A percentile compares a stretch with the other conserved stretches of the same genome.
Conservation (phyloP, 192 early-diverging fungal genomes). For the Backusella psychrophila region DNA sequence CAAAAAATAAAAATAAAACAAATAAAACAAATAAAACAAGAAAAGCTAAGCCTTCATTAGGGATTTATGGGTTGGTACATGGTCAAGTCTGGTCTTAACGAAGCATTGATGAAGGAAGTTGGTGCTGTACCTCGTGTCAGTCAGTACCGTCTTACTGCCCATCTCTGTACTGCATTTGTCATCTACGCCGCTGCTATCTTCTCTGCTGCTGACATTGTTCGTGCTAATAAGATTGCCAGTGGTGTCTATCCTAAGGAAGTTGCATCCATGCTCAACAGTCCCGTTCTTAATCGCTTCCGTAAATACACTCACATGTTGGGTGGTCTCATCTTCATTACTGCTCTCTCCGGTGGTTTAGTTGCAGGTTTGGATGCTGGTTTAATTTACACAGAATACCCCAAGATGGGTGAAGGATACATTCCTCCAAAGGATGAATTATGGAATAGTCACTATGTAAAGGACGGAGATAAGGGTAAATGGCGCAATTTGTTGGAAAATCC, state of each 20-base stretch:
- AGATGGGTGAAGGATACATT: slow-evolving; percentile 83
- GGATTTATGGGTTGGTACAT: slow-evolving; percentile 98
- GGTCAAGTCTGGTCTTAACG: slow-evolving; percentile 93
- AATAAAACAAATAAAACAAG: not conserved
- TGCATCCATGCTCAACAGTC: slow-evolving; percentile 47
- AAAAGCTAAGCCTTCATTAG: slow-evolving; percentile 33
- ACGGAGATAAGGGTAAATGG: slow-evolving; percentile 58
- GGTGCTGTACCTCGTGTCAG: slow-evolving; percentile 88
- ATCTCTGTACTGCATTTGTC: slow-evolving; percentile 84
- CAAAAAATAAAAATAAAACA: not conserved
- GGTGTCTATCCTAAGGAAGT: slow-evolving; percentile 42
- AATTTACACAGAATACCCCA: slow-evolving; percentile 95
- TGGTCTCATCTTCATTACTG: slow-evolving; percentile 79
- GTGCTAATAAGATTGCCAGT: slow-evolving; percentile 60
- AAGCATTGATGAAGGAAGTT: slow-evolving; percentile 73
- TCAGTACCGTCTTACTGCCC: slow-evolving; percentile 91
- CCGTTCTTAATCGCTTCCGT: slow-evolving; percentile 61
- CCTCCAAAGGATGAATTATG: slow-evolving; percentile 71
- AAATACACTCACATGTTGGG: slow-evolving; percentile 56
- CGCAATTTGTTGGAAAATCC: slow-evolving; percentile 92
- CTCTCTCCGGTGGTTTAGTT: slow-evolving; percentile 90
- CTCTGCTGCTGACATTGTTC: slow-evolving; percentile 77
- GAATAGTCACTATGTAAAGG: slow-evolving; percentile 47
- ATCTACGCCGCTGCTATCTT: slow-evolving; percentile 77
- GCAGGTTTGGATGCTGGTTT: slow-evolving; percentile 97